phyloP scores from a whole-genome alignment of 2,329 filamentous ascomycete species.

The Penicillium sp. region DNA sequence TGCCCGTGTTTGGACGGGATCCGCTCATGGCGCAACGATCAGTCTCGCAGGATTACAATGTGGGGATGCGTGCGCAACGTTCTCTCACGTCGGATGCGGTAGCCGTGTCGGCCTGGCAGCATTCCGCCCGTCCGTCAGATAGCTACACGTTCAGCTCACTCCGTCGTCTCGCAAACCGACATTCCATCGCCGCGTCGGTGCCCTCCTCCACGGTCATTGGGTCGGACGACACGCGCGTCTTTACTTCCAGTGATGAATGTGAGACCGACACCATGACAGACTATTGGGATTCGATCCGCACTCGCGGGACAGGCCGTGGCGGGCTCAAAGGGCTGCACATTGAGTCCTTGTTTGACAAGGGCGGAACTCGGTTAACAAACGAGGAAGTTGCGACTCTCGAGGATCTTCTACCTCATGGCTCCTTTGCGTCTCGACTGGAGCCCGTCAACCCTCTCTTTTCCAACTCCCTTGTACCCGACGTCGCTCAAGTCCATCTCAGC shows the following conservation, averaged over 20 bases:
- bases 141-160: slow-evolving; percentile 19
- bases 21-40: slow-evolving; percentile 17
- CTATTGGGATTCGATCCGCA: slow-evolving; percentile 59
- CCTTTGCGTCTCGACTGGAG: slow-evolving; percentile 32
- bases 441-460: slow-evolving; percentile 17
- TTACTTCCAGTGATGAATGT: slow-evolving; percentile 55
- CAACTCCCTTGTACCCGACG: slow-evolving; percentile 10
- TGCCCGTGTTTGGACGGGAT: slow-evolving; percentile 9
- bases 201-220: slow-evolving; percentile 54
- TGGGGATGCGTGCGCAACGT: slow-evolving; percentile 20
- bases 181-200: slow-evolving; percentile 54
- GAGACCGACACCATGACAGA: slow-evolving; percentile 58
- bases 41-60: slow-evolving; percentile 21
- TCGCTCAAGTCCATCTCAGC: slow-evolving; percentile 12
- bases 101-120: slow-evolving; percentile 25
- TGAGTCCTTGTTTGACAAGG: slow-evolving; percentile 59
- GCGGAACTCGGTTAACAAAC: slow-evolving; percentile 32
- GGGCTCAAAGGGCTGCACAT: slow-evolving; percentile 53
- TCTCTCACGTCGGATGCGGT: slow-evolving; percentile 25
- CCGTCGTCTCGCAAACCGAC: slow-evolving; percentile 43
- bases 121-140: slow-evolving; percentile 15
- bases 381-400: slow-evolving; percentile 42
- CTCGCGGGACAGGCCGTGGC: slow-evolving; percentile 50
- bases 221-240: slow-evolving; percentile 55
- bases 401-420: slow-evolving; percentile 45